Percentiles rank a stretch among this genome's conserved stretches.
Evolutionary conservation across 78 protist species (phyloP).

Genomic region (Dictyostelium capitatum): DNA sequence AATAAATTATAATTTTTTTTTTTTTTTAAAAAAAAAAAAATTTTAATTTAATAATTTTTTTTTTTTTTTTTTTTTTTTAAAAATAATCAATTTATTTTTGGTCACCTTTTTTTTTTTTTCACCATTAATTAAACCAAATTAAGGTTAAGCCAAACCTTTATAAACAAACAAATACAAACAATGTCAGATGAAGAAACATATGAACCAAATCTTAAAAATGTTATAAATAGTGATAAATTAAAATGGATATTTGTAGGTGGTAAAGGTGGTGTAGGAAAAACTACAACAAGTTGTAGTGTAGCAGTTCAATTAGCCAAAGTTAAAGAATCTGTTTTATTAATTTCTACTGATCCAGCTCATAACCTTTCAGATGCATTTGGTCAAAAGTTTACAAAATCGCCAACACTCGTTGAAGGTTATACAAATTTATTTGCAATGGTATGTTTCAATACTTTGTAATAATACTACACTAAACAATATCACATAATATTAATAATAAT

Average conservation of each 20-base stretch:
- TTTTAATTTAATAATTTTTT: neutral
- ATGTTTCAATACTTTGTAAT: neutral
- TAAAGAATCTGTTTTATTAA: conserved; percentile 90
- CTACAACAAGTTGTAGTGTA: conserved; percentile 85
- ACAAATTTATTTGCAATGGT: conserved; percentile 94
- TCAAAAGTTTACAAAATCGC: conserved; percentile 94
- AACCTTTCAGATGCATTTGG: conserved; percentile 96
- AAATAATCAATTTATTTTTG: neutral
- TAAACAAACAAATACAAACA: neutral
- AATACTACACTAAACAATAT: neutral
- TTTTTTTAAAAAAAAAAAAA: too few relatives aligned
- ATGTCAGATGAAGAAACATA: conserved; percentile 20
- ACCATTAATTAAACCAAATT: neutral
- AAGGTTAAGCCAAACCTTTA: neutral
- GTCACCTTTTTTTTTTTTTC: neutral
- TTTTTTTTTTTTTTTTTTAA: neutral
- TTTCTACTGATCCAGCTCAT: conserved; percentile 99
- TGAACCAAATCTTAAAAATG: conserved; percentile 66
- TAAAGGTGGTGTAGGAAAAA: conserved; percentile 98
- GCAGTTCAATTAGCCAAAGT: conserved; percentile 83
- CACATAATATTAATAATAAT: too few relatives aligned
- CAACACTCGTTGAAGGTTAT: conserved; percentile 91
- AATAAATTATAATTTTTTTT: too few relatives aligned
- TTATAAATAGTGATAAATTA: conserved; percentile 50
- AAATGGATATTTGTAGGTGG: conserved; percentile 99